A percentile compares a stretch with the other conserved stretches of the same genome.
These are phyloP conservation scores for Lyophyllum semitale DNA, from an alignment of 768 basidiomycete genomes.

Conservation along the genomic window DNA sequence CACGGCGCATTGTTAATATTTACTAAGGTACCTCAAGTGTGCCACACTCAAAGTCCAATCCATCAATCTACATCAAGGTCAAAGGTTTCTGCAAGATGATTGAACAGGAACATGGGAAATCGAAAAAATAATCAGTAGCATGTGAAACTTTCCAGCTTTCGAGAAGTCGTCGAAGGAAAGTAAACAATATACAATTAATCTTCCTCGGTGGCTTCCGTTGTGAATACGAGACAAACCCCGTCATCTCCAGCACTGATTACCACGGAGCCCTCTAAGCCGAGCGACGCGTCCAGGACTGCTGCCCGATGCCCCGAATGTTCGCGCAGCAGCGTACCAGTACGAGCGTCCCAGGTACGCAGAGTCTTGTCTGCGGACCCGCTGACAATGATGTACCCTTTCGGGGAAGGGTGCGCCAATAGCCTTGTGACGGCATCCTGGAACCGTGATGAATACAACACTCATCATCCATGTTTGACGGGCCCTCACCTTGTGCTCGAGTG, in stretches of 20 bases:
- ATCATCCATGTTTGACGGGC: background rate
- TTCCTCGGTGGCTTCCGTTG: constrained; percentile 55
- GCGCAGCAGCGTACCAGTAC: constrained; percentile 75
- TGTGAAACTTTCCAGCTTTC: background rate
- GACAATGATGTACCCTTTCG: constrained; percentile 76
- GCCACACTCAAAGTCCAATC: too few relatives aligned
- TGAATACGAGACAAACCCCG: constrained; percentile 81
- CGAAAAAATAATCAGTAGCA: too few relatives aligned
- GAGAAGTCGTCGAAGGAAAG: background rate
- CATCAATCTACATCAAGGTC: too few relatives aligned
- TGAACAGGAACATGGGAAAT: too few relatives aligned
- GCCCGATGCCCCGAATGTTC: constrained; percentile 84
- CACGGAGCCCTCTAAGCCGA: constrained; percentile 70
- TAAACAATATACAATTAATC: background rate
- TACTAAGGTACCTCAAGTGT: too few relatives aligned
- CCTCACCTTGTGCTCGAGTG: constrained; percentile 79
- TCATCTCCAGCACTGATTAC: constrained; percentile 93
- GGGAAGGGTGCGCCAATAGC: constrained; percentile 71
- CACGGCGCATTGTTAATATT: too few relatives aligned
- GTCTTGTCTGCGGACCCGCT: constrained; percentile 87
- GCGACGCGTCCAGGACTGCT: constrained; percentile 71
- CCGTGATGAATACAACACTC: background rate
- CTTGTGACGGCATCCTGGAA: constrained; percentile 85
- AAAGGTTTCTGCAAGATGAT: too few relatives aligned
- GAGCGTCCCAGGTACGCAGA: constrained; percentile 90